phyloP scores from a whole-genome alignment of 2,329 filamentous ascomycete species.

The Geosmithia morbida region DNA sequence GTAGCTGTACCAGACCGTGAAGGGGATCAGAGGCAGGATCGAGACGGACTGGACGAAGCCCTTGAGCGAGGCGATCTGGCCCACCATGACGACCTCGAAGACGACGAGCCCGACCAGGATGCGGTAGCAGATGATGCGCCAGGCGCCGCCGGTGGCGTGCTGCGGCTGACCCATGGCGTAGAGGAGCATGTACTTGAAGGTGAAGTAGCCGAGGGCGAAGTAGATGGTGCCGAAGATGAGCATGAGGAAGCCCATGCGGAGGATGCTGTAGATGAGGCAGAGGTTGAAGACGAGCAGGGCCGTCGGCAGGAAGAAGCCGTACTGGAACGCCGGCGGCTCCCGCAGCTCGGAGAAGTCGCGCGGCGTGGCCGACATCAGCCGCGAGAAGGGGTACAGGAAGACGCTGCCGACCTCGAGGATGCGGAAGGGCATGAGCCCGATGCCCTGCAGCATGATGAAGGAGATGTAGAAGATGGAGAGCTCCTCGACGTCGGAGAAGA shows the following conservation, averaged over 20 bases:
- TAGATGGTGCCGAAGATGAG: conserved; percentile 73
- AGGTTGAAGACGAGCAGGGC: conserved; percentile 89
- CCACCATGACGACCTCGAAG: conserved; percentile 84
- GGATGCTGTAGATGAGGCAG: conserved; percentile 84
- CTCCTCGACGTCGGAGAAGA: conserved; percentile 61
- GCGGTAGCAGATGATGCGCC: conserved; percentile 93
- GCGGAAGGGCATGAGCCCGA: conserved; percentile 89
- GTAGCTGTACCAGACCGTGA: conserved; percentile 80
- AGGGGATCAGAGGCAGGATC: conserved; percentile 60
- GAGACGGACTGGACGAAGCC: conserved; percentile 62
- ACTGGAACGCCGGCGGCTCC: conserved; percentile 77
- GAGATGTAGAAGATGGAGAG: conserved; percentile 82
- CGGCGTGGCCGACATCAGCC: conserved; percentile 70
- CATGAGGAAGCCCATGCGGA: conserved; percentile 67
- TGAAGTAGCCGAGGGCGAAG: conserved; percentile 71
- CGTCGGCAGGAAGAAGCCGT: conserved; percentile 90
- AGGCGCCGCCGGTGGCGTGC: conserved; percentile 83
- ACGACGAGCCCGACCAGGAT: conserved; percentile 74
- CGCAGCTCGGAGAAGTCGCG: conserved; percentile 75
- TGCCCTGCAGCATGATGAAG: conserved; percentile 81
- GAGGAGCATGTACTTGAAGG: conserved; percentile 92
- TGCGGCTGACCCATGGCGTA: conserved; percentile 98
- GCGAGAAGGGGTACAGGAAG: conserved; percentile 65
- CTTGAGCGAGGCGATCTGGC: conserved; percentile 60
- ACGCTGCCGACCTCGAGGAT: conserved; percentile 83